Evolutionary conservation across 1,284 basidiomycete genomes (phyloP).

Genomic region (Sphagnurus paluster): DNA sequence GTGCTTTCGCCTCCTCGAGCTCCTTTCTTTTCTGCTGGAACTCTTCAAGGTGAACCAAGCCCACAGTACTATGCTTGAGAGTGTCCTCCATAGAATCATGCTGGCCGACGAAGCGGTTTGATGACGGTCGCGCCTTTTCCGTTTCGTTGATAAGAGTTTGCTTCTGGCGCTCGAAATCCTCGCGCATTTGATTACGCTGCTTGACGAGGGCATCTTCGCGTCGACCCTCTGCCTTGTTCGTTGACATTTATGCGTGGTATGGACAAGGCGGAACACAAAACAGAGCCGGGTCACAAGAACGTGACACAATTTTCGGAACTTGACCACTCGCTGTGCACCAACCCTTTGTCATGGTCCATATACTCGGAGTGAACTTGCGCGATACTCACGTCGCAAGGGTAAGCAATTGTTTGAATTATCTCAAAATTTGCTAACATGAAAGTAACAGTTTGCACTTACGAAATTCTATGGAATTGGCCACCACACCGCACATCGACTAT

Average conservation of each 20-base stretch:
- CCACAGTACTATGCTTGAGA: conserved; percentile 91
- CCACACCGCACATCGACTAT: conserved; percentile 73
- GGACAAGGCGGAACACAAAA: conserved; percentile 16
- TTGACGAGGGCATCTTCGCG: conserved; percentile 80
- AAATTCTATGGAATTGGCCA: conserved; percentile 84
- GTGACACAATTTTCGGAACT: conserved; percentile 17
- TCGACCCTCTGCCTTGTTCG: conserved; percentile 70
- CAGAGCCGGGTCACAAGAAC: conserved; percentile 20
- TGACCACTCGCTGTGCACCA: not conserved
- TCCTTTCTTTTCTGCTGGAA: conserved; percentile 89
- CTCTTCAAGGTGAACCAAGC: conserved; percentile 90
- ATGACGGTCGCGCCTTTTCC: conserved; percentile 80
- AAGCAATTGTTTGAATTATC: conserved; percentile 21
- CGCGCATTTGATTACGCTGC: conserved; percentile 79
- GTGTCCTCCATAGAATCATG: conserved; percentile 95
- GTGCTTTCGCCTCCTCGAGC: conserved; percentile 89
- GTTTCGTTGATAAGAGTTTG: conserved; percentile 80
- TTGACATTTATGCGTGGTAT: conserved; percentile 57
- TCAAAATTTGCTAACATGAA: conserved; percentile 4
- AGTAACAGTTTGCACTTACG: conserved; percentile 74
- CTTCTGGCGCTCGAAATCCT: conserved; percentile 90
- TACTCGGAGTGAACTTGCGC: conserved; percentile 73
- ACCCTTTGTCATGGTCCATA: conserved; percentile 59
- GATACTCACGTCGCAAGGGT: conserved; percentile 73
- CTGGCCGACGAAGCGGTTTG: conserved; percentile 90